A percentile compares a stretch with the other conserved stretches of the same genome.
Conservation (phyloP, 352 stramenopile species). For the Albugo laibachii region DNA sequence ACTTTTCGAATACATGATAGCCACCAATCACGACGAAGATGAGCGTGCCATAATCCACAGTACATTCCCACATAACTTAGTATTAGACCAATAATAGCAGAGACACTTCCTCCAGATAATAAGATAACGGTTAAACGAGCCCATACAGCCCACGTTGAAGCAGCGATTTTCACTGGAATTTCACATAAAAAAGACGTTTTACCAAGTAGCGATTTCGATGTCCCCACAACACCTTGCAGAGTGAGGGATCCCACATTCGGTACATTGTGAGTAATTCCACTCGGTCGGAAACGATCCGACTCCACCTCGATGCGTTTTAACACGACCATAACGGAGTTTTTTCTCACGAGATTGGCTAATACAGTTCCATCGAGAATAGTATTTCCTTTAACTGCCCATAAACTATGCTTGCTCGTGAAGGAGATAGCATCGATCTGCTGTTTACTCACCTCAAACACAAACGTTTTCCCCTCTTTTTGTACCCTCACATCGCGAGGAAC, state of each 20-base stretch:
- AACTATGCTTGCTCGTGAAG: too few relatives aligned
- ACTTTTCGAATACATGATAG: slow-evolving; percentile 56
- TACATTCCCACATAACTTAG: slow-evolving; percentile 68
- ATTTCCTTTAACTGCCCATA: slow-evolving; percentile 12
- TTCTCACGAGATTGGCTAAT: too few relatives aligned
- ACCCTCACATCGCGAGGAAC: slow-evolving; percentile 25
- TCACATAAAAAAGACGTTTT: slow-evolving; percentile 27
- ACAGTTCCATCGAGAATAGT: slow-evolving; percentile 15
- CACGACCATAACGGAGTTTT: slow-evolving; percentile 26
- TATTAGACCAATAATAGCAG: slow-evolving; percentile 31
- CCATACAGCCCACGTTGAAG: slow-evolving; percentile 31
- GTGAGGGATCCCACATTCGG: too few relatives aligned
- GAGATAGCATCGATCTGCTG: slow-evolving; percentile 16
- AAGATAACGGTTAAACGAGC: slow-evolving; percentile 51
- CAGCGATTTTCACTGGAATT: slow-evolving; percentile 34
- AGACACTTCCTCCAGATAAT: slow-evolving; percentile 47
- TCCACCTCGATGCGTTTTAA: slow-evolving; percentile 32
- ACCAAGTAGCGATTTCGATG: slow-evolving; percentile 9
- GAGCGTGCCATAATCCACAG: slow-evolving; percentile 62
- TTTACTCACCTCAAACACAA: slow-evolving; percentile 20
- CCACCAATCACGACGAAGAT: slow-evolving; percentile 72
- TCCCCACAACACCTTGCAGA: too few relatives aligned
- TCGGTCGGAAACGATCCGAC: slow-evolving; percentile 26
- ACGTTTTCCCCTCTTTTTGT: slow-evolving; percentile 17
- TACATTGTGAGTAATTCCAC: slow-evolving; percentile 7